phyloP scores from a whole-genome alignment of 1,139 yeast genomes.

The Yamadazyma siamensis region DNA sequence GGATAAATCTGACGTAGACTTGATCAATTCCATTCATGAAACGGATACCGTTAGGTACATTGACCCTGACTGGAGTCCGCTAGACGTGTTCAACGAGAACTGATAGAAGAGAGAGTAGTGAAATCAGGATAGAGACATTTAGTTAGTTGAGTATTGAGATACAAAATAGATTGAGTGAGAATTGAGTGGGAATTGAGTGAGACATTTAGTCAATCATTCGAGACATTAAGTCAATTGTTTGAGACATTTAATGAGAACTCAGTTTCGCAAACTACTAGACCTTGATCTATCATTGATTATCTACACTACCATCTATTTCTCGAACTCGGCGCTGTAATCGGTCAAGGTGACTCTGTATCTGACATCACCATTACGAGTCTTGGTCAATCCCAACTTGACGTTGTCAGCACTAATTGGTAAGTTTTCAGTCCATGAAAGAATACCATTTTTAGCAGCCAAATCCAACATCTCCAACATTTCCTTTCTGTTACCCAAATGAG shows the following conservation, averaged over 20 bases:
- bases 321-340: conserved; percentile 20
- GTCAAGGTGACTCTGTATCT: conserved; percentile 49
- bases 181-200: background rate
- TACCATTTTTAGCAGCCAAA: conserved; percentile 48
- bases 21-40: conserved; percentile 40
- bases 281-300: no score
- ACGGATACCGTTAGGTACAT: conserved; percentile 50
- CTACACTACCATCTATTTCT: no score
- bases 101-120: conserved; percentile 1
- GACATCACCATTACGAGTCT: conserved; percentile 51
- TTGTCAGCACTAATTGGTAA: conserved; percentile 51
- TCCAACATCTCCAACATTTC: conserved; percentile 56
- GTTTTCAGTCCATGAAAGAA: conserved; percentile 60
- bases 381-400: conserved; percentile 48
- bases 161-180: background rate
- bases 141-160: no score
- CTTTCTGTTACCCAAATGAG: conserved; percentile 47
- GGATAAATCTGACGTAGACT: conserved; percentile 49
- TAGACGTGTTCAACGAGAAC: conserved; percentile 13
- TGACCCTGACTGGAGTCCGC: conserved; percentile 34
- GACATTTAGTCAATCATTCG: background rate
- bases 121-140: no score
- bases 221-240: background rate
- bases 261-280: no score
- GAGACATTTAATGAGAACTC: no score